phyloP scores from a whole-genome alignment of 164 flowering plant genomes.

The Chimonanthus salicifolius region DNA sequence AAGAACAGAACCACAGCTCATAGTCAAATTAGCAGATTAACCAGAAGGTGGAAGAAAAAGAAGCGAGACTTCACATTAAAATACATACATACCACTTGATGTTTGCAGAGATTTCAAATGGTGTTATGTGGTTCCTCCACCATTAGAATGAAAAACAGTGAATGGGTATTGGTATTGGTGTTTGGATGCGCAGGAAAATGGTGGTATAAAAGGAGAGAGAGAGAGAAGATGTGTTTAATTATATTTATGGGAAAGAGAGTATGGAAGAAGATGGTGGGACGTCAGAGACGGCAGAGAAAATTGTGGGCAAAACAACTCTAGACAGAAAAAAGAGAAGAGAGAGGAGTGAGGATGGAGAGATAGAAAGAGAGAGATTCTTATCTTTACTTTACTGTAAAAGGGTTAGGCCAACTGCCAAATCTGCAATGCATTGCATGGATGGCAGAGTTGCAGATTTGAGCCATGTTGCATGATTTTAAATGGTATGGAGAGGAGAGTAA shows the following conservation, averaged over 20 bases:
- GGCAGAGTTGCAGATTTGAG: background rate
- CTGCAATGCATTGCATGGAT: background rate
- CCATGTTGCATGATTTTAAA: background rate
- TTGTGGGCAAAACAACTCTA: background rate
- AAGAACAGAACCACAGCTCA: background rate
- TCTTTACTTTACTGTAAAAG: background rate
- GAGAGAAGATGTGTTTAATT: background rate
- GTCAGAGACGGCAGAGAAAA: conserved; percentile 4
- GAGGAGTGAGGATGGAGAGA: background rate
- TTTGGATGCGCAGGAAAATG: background rate
- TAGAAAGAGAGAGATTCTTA: background rate
- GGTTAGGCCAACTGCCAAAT: background rate
- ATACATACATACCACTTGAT: background rate
- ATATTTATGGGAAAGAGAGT: background rate
- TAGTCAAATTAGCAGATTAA: background rate
- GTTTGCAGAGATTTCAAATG: background rate
- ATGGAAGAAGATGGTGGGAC: conserved; percentile 2
- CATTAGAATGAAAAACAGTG: background rate
- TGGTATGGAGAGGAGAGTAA: no score
- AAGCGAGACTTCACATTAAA: background rate
- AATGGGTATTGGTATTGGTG: background rate
- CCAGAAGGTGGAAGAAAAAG: background rate
- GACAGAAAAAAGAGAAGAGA: background rate
- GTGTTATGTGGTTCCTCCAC: background rate
- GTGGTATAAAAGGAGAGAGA: background rate